Conservation (phyloP, 1,284 basidiomycete genomes). For the Moesziomyces parantarcticus region DNA sequence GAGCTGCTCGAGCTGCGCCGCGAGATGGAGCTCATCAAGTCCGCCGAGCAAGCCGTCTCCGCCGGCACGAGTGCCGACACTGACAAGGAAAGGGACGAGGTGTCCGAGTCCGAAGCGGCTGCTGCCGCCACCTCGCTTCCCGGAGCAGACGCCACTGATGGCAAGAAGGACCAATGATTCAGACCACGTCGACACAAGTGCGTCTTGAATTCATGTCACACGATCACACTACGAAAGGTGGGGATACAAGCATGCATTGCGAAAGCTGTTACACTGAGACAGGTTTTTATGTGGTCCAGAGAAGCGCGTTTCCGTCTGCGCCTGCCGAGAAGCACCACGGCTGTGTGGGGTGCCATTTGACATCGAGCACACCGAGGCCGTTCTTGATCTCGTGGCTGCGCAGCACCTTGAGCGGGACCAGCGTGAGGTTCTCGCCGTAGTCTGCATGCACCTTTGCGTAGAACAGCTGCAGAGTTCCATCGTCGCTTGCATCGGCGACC, state of each 20-base stretch:
- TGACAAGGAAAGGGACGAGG: not conserved
- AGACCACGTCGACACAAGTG: not conserved
- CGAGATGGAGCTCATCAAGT: constrained; percentile 39
- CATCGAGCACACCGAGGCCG: constrained; percentile 88
- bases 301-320: constrained; percentile 86
- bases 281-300: constrained; percentile 75
- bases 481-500: constrained; percentile 94
- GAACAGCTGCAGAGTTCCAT: constrained; percentile 96
- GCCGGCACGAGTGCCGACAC: not conserved
- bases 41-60: constrained; percentile 22
- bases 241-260: constrained; percentile 2
- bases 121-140: too few species aligned
- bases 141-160: too few species aligned
- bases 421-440: constrained; percentile 91
- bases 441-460: constrained; percentile 84
- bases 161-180: not conserved
- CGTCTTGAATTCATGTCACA: not conserved
- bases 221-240: not conserved
- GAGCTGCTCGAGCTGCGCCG: constrained; percentile 38
- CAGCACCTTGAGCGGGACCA: constrained; percentile 96
- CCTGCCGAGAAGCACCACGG: constrained; percentile 94
- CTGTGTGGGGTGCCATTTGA: constrained; percentile 87
- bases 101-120: not conserved
- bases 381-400: constrained; percentile 86
- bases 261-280: not conserved